Conservation (phyloP, 768 basidiomycete genomes). For the Leucogyrophana mollusca region DNA sequence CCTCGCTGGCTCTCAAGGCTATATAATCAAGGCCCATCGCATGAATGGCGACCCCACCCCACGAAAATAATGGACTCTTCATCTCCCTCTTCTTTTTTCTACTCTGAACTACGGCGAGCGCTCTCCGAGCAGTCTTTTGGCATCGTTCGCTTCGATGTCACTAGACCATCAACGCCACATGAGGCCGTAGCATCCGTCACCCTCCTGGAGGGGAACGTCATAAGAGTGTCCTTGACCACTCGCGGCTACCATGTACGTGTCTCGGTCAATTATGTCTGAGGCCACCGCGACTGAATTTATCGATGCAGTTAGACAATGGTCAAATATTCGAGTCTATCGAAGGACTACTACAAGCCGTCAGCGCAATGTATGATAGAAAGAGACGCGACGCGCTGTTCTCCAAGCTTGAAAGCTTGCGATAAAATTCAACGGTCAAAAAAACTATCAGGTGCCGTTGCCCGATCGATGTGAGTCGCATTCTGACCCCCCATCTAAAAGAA, state of each 20-base stretch:
- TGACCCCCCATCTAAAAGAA: neutral
- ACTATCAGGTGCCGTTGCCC: neutral
- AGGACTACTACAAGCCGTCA: constrained; percentile 50
- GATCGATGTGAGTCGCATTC: constrained; percentile 8
- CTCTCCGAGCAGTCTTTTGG: constrained; percentile 61
- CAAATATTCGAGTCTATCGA: constrained; percentile 58
- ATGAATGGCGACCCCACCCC: constrained; percentile 18
- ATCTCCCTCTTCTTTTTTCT: constrained; percentile 24
- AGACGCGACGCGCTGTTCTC: constrained; percentile 46
- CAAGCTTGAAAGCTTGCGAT: constrained; percentile 45
- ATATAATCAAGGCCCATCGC: constrained; percentile 21
- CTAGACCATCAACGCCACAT: constrained; percentile 33
- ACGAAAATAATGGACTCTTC: constrained; percentile 17
- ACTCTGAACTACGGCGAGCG: constrained; percentile 51
- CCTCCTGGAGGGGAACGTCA: constrained; percentile 51
- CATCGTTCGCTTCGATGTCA: constrained; percentile 45
- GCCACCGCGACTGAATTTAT: constrained; percentile 10
- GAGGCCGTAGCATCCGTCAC: constrained; percentile 55
- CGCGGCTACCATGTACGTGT: constrained; percentile 55
- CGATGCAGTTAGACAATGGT: constrained; percentile 23
- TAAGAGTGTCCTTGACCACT: constrained; percentile 47
- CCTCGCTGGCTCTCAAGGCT: constrained; percentile 25
- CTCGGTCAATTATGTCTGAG: neutral
- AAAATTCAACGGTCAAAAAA: constrained; percentile 3
- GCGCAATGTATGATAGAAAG: constrained; percentile 50